Evolutionary conservation across 148 eudicot species (phyloP), one percentile per base, ranked within the genome.

Genomic region (Amaranthus cruentus): DNA sequence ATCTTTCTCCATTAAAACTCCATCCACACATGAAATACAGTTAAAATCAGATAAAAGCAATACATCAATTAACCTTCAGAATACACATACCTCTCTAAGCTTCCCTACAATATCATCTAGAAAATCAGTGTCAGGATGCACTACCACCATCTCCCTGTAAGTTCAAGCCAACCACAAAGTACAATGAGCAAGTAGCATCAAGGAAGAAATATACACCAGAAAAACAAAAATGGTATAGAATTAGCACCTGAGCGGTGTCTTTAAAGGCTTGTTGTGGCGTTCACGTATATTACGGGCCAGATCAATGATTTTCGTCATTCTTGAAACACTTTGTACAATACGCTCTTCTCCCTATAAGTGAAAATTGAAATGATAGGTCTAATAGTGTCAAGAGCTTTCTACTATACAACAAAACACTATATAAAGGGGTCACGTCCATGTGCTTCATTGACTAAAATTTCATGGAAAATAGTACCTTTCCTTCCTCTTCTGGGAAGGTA

Each of bases 271-370:
- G 79, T 92, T 95, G 82, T 91, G 93, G 71, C 97, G 99, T 81
- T 95, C 99, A 73, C 97, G 97, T 60, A 95, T 91, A 81, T 90
- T 91, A 15, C 99, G 88, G 10, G 96, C 99, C 62, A 86, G 92
- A 82, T 95, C 99, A 75, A 91, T 95, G 54, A 90, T 86, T 62
- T 83, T 91, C 83, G 84, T 95, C 99, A 95, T 95, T 58, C 99
- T 88, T 65, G 81, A 88, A n/a, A 95, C 99, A 84, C 99, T 95
- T 77, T 88, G 88, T 73, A 90, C 99, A 76, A 95, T 92, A 50
- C 96, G 96, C 55, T 91, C 91, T 49, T 81, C 99, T 71, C 96
- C 84, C 97, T 91, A 75, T 59, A 64, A 47, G 12, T 5, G 38
- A 52, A 63, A 44, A 28, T 13, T 46, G 38, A 68, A 59, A 55